Base-by-base conservation (phyloP, 306 rosid species). In the Mimosa pudica region DNA sequence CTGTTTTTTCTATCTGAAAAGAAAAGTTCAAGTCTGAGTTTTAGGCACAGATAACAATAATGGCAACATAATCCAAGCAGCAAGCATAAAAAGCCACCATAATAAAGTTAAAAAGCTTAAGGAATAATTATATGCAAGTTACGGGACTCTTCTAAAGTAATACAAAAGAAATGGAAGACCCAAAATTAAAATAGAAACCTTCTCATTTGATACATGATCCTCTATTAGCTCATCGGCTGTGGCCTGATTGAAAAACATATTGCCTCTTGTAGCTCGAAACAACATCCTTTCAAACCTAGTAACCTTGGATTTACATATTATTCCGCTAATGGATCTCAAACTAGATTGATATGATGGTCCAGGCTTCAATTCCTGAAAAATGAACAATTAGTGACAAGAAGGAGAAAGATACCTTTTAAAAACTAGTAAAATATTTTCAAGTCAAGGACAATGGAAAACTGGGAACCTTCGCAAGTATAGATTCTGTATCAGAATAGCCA, bases 191-290 rank as follows among this genome's bases (percentile, higher is more conserved):
- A 49, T 12, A 79, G 76, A 82, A 83, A 96, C 99, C 99, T 85
- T 93, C 86, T 93, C 99, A 75, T 85, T 63, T 74, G 98, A 87
- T 80, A 93, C 81, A 80, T 97, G 99, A 87, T 96, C 98, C 96
- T 91, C 85, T 75, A 93, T 96, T 81, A 85, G 87, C 66, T 89
- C 97, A 81, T 89, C 98, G 60, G 91, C 92, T 45, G 91, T 82
- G 52, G 97, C 97, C 79, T 91, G 99, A 83, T 96, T 96, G 87
- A 96, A 96, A 86, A 96, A 90, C 97, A 96, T 90, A 85, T 96
- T 96, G 80, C 99, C 99, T 86, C 99, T 91, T 35, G 99, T 96
- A 71, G 99, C 94, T 80, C 99, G 99, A 79, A 96, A 93, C 84
- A 96, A 65, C 92, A 96, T 93, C 89, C 99, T 93, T 88, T 96